Evolutionary conservation across 495 filamentous ascomycete species (phyloP).

Genomic region (Penicillium macrosclerotiorum): DNA sequence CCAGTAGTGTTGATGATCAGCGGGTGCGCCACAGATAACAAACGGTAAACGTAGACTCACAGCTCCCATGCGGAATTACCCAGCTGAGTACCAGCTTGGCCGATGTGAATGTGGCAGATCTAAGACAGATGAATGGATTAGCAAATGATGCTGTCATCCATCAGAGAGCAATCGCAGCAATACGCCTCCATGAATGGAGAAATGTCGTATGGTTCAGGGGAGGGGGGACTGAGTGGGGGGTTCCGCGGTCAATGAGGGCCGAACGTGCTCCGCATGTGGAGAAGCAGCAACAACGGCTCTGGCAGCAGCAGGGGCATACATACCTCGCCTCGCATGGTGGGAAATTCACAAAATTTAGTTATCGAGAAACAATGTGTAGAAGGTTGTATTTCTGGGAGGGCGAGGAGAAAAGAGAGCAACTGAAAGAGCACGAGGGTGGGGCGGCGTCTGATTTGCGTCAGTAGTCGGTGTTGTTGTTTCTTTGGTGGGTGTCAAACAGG

Average conservation of each 20-base stretch:
- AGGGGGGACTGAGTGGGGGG: conserved; percentile 17
- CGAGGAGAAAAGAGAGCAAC: too few species aligned
- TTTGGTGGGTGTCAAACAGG: too few species aligned
- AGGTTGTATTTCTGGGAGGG: too few species aligned
- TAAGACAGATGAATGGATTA: conserved; percentile 30
- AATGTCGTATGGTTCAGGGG: conserved; percentile 10
- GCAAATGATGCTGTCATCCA: background rate
- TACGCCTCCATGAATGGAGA: background rate
- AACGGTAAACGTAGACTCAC: conserved; percentile 62
- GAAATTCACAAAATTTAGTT: too few species aligned
- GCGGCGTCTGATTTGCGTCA: too few species aligned
- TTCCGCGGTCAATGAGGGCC: conserved; percentile 17
- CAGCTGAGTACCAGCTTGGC: conserved; percentile 90
- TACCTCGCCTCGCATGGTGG: conserved; percentile 40
- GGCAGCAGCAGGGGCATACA: conserved; percentile 1
- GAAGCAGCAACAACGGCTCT: background rate
- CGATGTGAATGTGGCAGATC: conserved; percentile 88
- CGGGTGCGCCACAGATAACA: conserved; percentile 13
- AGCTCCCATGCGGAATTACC: conserved; percentile 95
- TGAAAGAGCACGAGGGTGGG: too few species aligned
- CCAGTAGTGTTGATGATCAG: background rate
- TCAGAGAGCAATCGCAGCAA: background rate
- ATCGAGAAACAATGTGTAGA: too few species aligned
- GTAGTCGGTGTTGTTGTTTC: too few species aligned
- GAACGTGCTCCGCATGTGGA: too few species aligned